phyloP scores from a whole-genome alignment of 768 basidiomycete genomes.

The Chiua virens region DNA sequence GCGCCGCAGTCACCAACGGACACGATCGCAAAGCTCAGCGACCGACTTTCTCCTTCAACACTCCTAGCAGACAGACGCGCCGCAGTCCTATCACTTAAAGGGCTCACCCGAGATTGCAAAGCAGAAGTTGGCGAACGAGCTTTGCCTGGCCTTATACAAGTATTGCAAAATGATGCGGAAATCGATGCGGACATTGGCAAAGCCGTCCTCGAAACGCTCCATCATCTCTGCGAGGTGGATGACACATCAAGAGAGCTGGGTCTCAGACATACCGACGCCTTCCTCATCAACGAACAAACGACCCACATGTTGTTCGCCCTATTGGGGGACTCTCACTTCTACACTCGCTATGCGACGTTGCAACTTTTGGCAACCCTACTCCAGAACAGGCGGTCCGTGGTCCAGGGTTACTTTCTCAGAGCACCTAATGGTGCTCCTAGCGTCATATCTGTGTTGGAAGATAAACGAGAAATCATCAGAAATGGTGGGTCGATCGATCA shows the following conservation, averaged over 20 bases:
- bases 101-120: conserved; percentile 88
- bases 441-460: conserved; percentile 74
- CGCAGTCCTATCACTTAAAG: conserved; percentile 91
- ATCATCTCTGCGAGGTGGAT: conserved; percentile 79
- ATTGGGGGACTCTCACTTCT: conserved; percentile 75
- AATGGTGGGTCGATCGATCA: conserved; percentile 57
- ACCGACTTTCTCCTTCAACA: conserved; percentile 86
- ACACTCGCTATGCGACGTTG: conserved; percentile 80
- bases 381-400: conserved; percentile 73
- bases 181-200: conserved; percentile 92
- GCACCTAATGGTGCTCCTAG: conserved; percentile 75
- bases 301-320: conserved; percentile 76
- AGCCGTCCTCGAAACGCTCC: conserved; percentile 88
- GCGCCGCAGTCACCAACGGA: conserved; percentile 82
- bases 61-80: conserved; percentile 90
- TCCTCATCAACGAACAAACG: conserved; percentile 71
- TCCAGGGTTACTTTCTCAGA: conserved; percentile 92
- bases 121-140: conserved; percentile 82
- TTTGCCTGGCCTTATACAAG: conserved; percentile 73
- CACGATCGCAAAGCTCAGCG: conserved; percentile 84
- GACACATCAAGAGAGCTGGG: conserved; percentile 63
- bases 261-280: conserved; percentile 77
- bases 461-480: conserved; percentile 84
- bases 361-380: conserved; percentile 81
- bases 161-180: conserved; percentile 84